Percentiles rank a stretch among this genome's conserved stretches.
Conservation (phyloP, 78 protist species). For the Pigoraptor vietnamica region DNA sequence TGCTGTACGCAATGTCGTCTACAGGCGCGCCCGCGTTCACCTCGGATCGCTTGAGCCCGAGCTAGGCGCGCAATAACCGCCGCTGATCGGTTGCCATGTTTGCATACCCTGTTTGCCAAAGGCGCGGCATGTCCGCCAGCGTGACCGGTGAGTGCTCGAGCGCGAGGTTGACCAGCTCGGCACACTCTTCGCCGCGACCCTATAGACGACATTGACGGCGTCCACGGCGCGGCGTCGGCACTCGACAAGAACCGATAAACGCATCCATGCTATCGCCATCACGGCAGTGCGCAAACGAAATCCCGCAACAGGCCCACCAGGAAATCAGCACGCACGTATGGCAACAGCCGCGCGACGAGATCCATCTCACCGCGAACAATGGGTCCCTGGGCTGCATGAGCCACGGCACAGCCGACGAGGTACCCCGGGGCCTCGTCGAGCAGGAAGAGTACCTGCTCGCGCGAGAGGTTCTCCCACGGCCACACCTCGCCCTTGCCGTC, state of each 20-base stretch:
- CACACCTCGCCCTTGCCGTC: too few species aligned
- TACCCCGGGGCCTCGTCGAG: neutral
- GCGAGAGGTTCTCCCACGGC: neutral
- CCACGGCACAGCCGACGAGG: neutral
- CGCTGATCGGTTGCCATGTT: neutral
- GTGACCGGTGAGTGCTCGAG: neutral
- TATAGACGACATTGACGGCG: neutral
- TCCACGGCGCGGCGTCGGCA: neutral
- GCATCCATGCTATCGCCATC: neutral
- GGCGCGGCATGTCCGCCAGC: neutral
- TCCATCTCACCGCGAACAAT: neutral
- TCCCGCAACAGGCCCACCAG: neutral
- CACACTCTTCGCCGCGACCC: neutral
- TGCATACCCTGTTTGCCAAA: neutral
- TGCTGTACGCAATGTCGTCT: neutral
- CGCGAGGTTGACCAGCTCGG: neutral
- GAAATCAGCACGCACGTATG: neutral
- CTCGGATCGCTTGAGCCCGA: neutral
- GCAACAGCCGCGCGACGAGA: neutral
- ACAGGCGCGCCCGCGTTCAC: neutral
- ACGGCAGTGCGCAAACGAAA: neutral
- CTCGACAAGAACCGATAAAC: neutral
- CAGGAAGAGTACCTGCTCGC: neutral
- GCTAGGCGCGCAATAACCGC: neutral
- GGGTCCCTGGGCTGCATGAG: neutral